Evolutionary conservation across 1,284 basidiomycete species (phyloP), one percentile per base, ranked within the genome.

Genomic region (Coniophora puteana): DNA sequence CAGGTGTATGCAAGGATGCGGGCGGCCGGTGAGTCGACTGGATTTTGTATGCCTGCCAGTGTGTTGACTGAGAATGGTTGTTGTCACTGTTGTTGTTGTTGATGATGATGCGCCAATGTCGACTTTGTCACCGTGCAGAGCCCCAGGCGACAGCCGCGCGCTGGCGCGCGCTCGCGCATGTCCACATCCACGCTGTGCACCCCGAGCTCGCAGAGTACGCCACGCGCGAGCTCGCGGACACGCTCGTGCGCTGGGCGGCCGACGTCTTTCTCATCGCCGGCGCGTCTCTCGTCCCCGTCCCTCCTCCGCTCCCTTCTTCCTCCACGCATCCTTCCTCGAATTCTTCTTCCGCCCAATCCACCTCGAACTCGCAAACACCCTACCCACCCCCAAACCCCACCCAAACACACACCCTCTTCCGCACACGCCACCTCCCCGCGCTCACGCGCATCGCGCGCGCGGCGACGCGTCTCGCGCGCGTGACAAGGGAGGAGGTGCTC

Each of bases 81-180:
- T 35, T 8, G n/a, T n/a, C n/a, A 27, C 10, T 27, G 38, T 46
- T n/a, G n/a, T n/a, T n/a, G 44, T 21, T 37, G 27, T 24, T 36
- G 46, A n/a, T n/a, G n/a, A n/a, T n/a, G n/a, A n/a, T n/a, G n/a
- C n/a, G n/a, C n/a, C n/a, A 32, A 48, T 42, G 20, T 41, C 44
- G 27, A 21, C 30, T 44, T 38, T 48, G 39, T 30, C 40, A n/a
- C n/a, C n/a, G n/a, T 38, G 40, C 51, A 78, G 84, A 87, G 55
- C 80, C 80, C 18, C 84, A 88, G 57, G 82, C 84, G 3, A 84
- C 79, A 1, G 83, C 83, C 3, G 77, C 82, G 1, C 76, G 80
- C 52, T 87, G 84, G 84, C 71, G 84, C 36, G 74, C 83, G 2
- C 63, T 87, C 24, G 75, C 83, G 1, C 83, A 85, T 50, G 67